phyloP scores from a whole-genome alignment of 163 green algal genomes.

The Trebouxiophyceae sp. region DNA sequence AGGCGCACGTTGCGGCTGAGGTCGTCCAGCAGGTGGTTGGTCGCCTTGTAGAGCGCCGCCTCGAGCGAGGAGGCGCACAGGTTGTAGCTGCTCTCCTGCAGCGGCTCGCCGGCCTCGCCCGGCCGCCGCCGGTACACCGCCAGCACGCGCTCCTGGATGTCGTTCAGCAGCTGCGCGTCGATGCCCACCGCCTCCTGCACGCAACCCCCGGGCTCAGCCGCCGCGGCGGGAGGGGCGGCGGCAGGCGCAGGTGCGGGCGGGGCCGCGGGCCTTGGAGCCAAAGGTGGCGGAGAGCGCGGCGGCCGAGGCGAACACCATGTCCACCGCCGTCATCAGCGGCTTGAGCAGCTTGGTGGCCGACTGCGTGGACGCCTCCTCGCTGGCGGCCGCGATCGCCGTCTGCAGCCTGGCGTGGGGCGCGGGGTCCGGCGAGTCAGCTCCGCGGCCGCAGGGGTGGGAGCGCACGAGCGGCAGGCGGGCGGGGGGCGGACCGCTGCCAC shows the following conservation, averaged over 20 bases:
- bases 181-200: conserved; percentile 42
- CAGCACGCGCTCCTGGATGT: conserved; percentile 48
- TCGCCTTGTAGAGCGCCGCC: conserved; percentile 48
- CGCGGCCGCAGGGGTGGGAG: neutral
- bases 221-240: neutral
- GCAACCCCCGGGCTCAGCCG: too few relatives aligned
- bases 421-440: too few relatives aligned
- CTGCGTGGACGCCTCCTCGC: conserved; percentile 7
- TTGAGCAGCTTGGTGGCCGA: conserved; percentile 17
- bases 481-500: conserved; percentile 5
- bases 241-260: neutral
- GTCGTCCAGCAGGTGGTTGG: conserved; percentile 66
- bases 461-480: neutral
- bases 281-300: conserved; percentile 77
- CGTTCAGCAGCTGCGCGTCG: conserved; percentile 53
- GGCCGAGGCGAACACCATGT: conserved; percentile 71
- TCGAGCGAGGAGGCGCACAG: conserved; percentile 14
- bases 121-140: conserved; percentile 25
- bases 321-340: conserved; percentile 44
- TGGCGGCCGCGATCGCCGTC: conserved; percentile 2
- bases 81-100: conserved; percentile 14
- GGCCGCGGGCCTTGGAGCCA: conserved; percentile 32
- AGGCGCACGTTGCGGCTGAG: conserved; percentile 59
- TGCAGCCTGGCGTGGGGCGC: too few relatives aligned
- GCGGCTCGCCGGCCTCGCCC: neutral